These are phyloP conservation scores for Aspergillus sclerotiicarbonarius DNA, from an alignment of 495 filamentous ascomycete species.

Conservation along the genomic window DNA sequence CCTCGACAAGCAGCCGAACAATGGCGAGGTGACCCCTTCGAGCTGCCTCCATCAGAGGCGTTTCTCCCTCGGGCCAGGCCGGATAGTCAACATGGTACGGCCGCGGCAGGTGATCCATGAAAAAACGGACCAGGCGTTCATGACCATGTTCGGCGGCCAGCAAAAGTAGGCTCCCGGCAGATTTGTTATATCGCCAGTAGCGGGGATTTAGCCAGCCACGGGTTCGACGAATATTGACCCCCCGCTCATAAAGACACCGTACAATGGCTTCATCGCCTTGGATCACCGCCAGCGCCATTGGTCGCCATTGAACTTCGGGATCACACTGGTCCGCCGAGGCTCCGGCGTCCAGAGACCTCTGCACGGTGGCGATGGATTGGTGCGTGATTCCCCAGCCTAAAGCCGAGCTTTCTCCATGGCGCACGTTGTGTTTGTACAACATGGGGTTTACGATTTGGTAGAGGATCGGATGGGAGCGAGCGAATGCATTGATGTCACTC, in stretches of 20 bases:
- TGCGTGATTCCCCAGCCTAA: not conserved
- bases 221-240: not conserved
- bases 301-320: not conserved
- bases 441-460: not conserved
- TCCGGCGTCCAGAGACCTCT: not conserved
- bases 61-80: not conserved
- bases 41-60: not conserved
- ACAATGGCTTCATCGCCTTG: not conserved
- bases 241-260: not conserved
- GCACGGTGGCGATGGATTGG: not conserved
- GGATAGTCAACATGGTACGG: not conserved
- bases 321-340: not conserved
- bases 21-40: not conserved
- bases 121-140: not conserved
- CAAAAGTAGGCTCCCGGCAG: not conserved
- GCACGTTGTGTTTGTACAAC: not conserved
- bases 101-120: slow-evolving; percentile 1
- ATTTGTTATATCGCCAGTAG: not conserved
- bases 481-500: slow-evolving; percentile 1
- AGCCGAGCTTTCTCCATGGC: not conserved
- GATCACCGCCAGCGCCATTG: slow-evolving; percentile 1
- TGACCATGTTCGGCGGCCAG: not conserved
- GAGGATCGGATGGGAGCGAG: not conserved
- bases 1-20: not conserved
- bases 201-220: not conserved